Evolutionary conservation across 257 asterid genomes (phyloP).

Genomic region (Jacaranda mimosifolia): DNA sequence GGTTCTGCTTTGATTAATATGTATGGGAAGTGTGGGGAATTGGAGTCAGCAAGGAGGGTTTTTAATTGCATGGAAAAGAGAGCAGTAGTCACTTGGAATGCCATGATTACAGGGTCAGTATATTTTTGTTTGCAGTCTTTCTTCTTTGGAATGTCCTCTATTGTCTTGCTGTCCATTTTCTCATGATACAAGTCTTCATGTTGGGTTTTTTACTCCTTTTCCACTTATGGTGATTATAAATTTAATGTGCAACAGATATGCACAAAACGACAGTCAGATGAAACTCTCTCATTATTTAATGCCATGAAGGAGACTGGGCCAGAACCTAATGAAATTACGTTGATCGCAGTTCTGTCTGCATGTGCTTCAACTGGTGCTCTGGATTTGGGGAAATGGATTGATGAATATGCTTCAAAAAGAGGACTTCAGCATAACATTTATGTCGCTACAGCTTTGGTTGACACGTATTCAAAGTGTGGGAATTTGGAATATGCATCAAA

Average conservation of each 20-base stretch:
- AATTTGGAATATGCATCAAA: conserved; percentile 64
- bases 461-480: conserved; percentile 95
- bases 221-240: conserved; percentile 23
- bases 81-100: conserved; percentile 85
- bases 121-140: neutral
- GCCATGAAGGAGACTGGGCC: conserved; percentile 72
- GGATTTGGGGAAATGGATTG: conserved; percentile 69
- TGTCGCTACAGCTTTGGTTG: conserved; percentile 82
- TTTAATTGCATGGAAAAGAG: conserved; percentile 57
- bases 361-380: conserved; percentile 90
- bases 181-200: neutral
- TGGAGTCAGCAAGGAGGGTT: conserved; percentile 67
- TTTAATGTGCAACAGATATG: conserved; percentile 58
- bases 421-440: conserved; percentile 64
- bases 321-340: conserved; percentile 75
- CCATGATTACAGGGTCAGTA: conserved; percentile 86
- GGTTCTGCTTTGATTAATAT: conserved; percentile 85
- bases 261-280: conserved; percentile 83
- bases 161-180: neutral
- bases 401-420: conserved; percentile 65
- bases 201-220: neutral
- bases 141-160: neutral
- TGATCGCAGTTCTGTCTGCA: conserved; percentile 81
- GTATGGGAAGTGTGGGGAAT: conserved; percentile 91
- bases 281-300: conserved; percentile 67